phyloP scores from a whole-genome alignment of 768 basidiomycete genomes.

The Mrakia frigida region DNA sequence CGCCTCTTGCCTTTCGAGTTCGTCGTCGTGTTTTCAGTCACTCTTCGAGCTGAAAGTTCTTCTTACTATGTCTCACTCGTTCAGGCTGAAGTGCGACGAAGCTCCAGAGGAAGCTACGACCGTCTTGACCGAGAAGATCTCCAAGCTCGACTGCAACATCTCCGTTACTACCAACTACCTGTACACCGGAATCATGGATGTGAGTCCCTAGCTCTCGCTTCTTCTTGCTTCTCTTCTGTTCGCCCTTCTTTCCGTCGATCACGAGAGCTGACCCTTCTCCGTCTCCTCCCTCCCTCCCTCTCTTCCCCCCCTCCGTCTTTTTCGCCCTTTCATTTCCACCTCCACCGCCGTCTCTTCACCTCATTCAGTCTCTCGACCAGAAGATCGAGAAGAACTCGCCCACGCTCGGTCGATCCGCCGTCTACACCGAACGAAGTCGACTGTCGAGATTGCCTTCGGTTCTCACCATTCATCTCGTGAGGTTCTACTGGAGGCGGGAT shows the following conservation, averaged over 20 bases:
- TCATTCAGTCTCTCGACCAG: constrained; percentile 68
- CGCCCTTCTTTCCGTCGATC: background rate
- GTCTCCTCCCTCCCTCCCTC: constrained; percentile 3
- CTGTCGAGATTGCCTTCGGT: constrained; percentile 67
- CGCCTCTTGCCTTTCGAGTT: too few species aligned
- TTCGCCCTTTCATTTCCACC: background rate
- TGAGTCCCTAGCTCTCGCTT: constrained; percentile 46
- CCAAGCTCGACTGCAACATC: constrained; percentile 93
- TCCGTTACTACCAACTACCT: constrained; percentile 79
- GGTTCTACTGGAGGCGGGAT: constrained; percentile 90
- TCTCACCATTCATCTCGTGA: constrained; percentile 87
- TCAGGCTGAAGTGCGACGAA: constrained; percentile 74
- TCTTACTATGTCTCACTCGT: background rate
- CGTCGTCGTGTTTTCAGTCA: background rate
- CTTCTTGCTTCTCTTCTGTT: background rate
- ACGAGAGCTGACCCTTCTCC: background rate
- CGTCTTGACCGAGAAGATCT: constrained; percentile 61
- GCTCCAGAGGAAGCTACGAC: constrained; percentile 69
- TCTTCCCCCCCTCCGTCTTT: background rate
- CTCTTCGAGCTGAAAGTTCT: background rate
- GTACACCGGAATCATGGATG: constrained; percentile 75
- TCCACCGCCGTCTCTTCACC: background rate
- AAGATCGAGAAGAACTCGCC: constrained; percentile 80
- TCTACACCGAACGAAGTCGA: constrained; percentile 73
- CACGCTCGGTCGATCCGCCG: constrained; percentile 69